Evolutionary conservation across 192 early-diverging fungal species (phyloP).

Genomic region (Ambispora gerdemannii): DNA sequence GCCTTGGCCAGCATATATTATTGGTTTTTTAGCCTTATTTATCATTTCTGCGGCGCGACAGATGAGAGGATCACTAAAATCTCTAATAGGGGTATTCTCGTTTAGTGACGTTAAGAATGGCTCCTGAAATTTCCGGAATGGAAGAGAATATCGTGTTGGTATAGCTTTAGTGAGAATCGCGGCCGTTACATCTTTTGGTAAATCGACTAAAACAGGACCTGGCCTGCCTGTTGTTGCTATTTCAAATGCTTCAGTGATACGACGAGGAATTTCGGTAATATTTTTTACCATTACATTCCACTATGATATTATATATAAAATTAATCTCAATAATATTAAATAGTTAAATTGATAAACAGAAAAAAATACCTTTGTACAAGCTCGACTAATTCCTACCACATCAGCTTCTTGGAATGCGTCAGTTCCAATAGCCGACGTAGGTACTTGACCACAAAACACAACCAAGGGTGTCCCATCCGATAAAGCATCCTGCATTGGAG

Average conservation of each 20-base stretch:
- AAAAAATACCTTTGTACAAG: constrained; percentile 76
- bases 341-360: neutral
- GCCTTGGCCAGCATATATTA: constrained; percentile 96
- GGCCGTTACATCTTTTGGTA: constrained; percentile 98
- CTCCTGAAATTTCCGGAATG: constrained; percentile 59
- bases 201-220: constrained; percentile 95
- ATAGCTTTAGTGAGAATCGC: constrained; percentile 82
- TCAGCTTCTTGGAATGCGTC: constrained; percentile 99
- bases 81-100: constrained; percentile 41
- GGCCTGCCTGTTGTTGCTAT: constrained; percentile 94
- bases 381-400: constrained; percentile 89
- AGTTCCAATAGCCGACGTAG: constrained; percentile 83
- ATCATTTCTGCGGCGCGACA: constrained; percentile 76
- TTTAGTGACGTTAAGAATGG: constrained; percentile 33
- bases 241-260: constrained; percentile 98
- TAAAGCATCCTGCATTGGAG: constrained; percentile 95
- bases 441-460: constrained; percentile 94
- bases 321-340: too few relatives aligned
- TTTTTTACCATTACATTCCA: constrained; percentile 99
- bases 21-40: constrained; percentile 83
- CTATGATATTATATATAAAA: constrained; percentile 11
- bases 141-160: constrained; percentile 67
- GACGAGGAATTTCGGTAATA: constrained; percentile 89
- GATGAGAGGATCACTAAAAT: constrained; percentile 52
- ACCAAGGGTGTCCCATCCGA: constrained; percentile 94